Base-by-base conservation (phyloP, 1,284 basidiomycete species). In the Heimioporus punctisporus region DNA sequence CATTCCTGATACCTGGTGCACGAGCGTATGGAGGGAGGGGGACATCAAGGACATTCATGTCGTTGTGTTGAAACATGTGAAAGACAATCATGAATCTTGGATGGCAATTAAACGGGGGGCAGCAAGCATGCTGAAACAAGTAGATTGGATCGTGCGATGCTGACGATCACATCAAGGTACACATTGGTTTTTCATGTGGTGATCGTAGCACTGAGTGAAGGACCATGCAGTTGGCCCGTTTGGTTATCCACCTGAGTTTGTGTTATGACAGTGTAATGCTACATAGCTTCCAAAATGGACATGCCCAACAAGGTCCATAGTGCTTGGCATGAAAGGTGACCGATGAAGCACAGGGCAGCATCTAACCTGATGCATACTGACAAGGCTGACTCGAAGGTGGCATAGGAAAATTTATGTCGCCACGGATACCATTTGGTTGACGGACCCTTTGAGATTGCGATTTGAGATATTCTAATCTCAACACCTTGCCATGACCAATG, bases 61-160 rank as follows among this genome's bases (percentile, higher is more conserved):
- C 31, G 65, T 60, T 6, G 56, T 67, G 10, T 30, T 61, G n/a
- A 28, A 41, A 44, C 55, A 61, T 15, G 43, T 31, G 6, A 41
- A 46, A 19, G 58, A 64, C 11, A 37, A 24, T 0, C 56, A 55
- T 24, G 57, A 60, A n/a, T n/a, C n/a, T 31, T 70, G 59, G 70
- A 64, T 56, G 49, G 44, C 10, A 49, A 61, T 55, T 54, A 44
- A 41, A 46, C 57, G 34, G 34, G 66, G 48, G 44, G 15, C 55
- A 17, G 42, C 53, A 53, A 52, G 52, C n/a, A 54, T 68, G 60
- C 60, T 57, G 60, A 8, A 58, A 19, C 43, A 60, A 9, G 57
- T 62, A 21, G 57, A 56, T 21, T 26, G 41, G 11, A 44, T 60
- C n/a, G 54, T 69, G 42, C 42, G 48, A 17, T 65, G 61, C 63